These are phyloP conservation scores for Corymbia calophylla DNA, from an alignment of 441 rosid species.

Conservation along the genomic window DNA sequence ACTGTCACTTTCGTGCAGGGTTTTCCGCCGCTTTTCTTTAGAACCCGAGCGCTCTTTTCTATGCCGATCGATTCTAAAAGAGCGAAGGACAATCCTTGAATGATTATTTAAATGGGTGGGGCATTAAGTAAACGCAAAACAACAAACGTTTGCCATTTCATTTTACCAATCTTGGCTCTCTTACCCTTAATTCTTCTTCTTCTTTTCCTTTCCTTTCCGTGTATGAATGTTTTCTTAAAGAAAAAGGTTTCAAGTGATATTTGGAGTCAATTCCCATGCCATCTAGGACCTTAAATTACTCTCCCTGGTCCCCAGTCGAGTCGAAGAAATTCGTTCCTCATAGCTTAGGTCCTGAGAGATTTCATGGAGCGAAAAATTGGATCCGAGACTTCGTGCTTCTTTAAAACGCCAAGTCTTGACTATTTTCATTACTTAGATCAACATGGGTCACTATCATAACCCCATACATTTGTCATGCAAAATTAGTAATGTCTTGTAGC, in stretches of 20 bases:
- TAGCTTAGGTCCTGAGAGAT: background rate
- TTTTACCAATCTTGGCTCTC: background rate
- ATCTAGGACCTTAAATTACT: background rate
- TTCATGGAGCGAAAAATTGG: background rate
- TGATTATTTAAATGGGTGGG: background rate
- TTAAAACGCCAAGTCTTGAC: background rate
- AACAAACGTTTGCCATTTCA: background rate
- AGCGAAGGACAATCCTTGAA: background rate
- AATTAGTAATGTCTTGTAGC: background rate
- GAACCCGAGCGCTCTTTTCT: background rate
- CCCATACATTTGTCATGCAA: background rate
- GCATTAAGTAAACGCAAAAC: background rate
- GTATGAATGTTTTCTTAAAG: background rate
- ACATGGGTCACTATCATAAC: background rate
- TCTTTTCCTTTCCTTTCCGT: background rate
- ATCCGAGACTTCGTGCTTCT: background rate
- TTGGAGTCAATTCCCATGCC: background rate
- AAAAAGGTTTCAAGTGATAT: background rate
- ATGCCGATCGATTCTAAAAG: background rate
- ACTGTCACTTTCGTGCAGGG: background rate
- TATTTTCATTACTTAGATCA: too few species aligned
- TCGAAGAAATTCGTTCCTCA: background rate
- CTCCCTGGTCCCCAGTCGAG: background rate
- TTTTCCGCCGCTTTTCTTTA: background rate
- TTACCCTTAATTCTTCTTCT: background rate